A percentile compares a stretch with the other conserved stretches of the same genome.
Conservation (phyloP, 2,329 filamentous ascomycete species). For the Macroventuria anomochaeta region DNA sequence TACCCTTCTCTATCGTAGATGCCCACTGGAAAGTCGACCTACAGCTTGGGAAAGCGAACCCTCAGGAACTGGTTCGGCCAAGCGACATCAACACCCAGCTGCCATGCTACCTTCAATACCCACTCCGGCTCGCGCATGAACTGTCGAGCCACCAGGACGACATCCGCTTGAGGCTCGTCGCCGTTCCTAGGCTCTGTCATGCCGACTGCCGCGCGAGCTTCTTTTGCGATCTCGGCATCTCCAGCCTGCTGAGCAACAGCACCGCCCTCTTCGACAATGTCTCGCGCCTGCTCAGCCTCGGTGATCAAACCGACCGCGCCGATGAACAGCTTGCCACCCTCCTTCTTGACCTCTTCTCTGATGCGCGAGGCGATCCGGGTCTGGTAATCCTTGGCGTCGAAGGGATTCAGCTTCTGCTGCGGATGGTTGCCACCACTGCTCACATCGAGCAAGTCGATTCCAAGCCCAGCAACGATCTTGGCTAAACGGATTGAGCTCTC, state of each 20-base stretch:
- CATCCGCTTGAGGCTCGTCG: constrained; percentile 53
- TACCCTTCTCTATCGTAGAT: too few species aligned
- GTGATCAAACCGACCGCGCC: constrained; percentile 63
- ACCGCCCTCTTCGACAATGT: constrained; percentile 50
- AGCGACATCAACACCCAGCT: constrained; percentile 56
- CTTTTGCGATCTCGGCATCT: constrained; percentile 33
- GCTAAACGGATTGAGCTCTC: constrained; percentile 50
- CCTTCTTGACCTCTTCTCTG: constrained; percentile 47
- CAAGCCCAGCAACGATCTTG: constrained; percentile 50
- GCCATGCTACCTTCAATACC: constrained; percentile 60
- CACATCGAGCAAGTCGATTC: constrained; percentile 56
- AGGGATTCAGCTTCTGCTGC: constrained; percentile 51
- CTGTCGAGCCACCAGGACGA: constrained; percentile 60
- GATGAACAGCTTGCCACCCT: constrained; percentile 53
- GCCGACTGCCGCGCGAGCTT: constrained; percentile 39
- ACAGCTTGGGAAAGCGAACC: constrained; percentile 42
- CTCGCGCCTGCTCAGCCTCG: constrained; percentile 58
- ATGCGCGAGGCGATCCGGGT: constrained; percentile 57
- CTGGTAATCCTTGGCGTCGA: constrained; percentile 56
- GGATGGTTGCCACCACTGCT: constrained; percentile 55
- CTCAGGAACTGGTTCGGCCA: constrained; percentile 57
- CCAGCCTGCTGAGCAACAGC: constrained; percentile 28
- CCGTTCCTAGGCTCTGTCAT: constrained; percentile 46
- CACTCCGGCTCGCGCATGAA: constrained; percentile 64
- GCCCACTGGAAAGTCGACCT: background rate